Evolutionary conservation across 805 yeast genomes (phyloP).

Genomic region (Nakazawaea sp.): DNA sequence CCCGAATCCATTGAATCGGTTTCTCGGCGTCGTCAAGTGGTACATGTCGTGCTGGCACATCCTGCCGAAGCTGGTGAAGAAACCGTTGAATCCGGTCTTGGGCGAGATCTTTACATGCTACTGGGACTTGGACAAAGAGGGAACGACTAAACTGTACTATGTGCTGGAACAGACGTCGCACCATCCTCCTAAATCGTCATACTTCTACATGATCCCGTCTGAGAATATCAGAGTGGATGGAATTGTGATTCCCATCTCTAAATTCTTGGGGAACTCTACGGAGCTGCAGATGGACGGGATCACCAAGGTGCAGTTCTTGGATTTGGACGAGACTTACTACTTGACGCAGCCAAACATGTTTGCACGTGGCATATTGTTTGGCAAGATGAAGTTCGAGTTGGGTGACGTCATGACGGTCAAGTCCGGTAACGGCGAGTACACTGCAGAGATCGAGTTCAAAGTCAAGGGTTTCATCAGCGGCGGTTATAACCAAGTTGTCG

Average conservation of each 20-base stretch:
- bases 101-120: slow-evolving; percentile 89
- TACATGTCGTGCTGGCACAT: slow-evolving; percentile 96
- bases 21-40: slow-evolving; percentile 75
- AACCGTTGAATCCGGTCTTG: slow-evolving; percentile 90
- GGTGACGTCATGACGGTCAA: slow-evolving; percentile 86
- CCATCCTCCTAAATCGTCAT: slow-evolving; percentile 97
- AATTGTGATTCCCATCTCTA: slow-evolving; percentile 76
- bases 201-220: slow-evolving; percentile 82
- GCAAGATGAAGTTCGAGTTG: slow-evolving; percentile 80
- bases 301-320: slow-evolving; percentile 63
- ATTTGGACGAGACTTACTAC: slow-evolving; percentile 49
- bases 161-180: slow-evolving; percentile 94
- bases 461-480: slow-evolving; percentile 94
- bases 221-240: slow-evolving; percentile 85
- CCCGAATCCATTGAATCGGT: slow-evolving; percentile 58
- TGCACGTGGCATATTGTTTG: slow-evolving; percentile 89
- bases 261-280: slow-evolving; percentile 89
- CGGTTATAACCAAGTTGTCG: slow-evolving; percentile 83
- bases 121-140: slow-evolving; percentile 75
- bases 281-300: slow-evolving; percentile 97
- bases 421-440: slow-evolving; percentile 52
- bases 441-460: slow-evolving; percentile 86
- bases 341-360: slow-evolving; percentile 95
- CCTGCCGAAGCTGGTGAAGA: slow-evolving; percentile 97
- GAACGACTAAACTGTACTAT: slow-evolving; percentile 56